Percentiles rank a stretch among this genome's conserved stretches.
Evolutionary conservation across 2,329 filamentous ascomycete species (phyloP).

Genomic region (Penicillium sp.): DNA sequence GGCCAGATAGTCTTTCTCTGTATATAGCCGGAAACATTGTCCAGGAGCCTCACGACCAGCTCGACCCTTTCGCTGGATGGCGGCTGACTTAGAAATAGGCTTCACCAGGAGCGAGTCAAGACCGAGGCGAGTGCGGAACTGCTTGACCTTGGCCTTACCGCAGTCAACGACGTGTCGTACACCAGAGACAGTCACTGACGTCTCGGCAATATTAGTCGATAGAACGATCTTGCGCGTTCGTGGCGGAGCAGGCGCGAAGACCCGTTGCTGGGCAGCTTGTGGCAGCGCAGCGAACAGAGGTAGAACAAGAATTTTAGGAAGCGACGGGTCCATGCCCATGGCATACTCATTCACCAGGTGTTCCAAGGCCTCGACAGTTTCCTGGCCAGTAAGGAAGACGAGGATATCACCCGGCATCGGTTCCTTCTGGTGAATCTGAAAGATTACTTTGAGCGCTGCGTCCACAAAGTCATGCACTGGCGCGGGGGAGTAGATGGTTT

Average conservation of each 20-base stretch:
- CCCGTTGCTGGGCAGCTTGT: conserved; percentile 78
- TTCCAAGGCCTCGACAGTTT: conserved; percentile 82
- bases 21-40: conserved; percentile 87
- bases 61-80: conserved; percentile 85
- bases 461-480: conserved; percentile 81
- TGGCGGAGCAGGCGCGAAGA: conserved; percentile 72
- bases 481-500: conserved; percentile 68
- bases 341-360: conserved; percentile 78
- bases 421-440: conserved; percentile 82
- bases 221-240: conserved; percentile 85
- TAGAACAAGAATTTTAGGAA: conserved; percentile 67
- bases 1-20: conserved; percentile 67
- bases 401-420: conserved; percentile 92
- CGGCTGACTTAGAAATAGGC: conserved; percentile 88
- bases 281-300: conserved; percentile 89
- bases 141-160: conserved; percentile 91
- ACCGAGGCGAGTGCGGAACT: conserved; percentile 78
- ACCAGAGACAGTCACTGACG: conserved; percentile 91
- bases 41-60: conserved; percentile 89
- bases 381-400: conserved; percentile 88
- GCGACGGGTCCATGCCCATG: conserved; percentile 65
- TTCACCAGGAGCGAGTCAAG: conserved; percentile 89
- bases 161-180: conserved; percentile 89
- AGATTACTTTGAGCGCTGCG: conserved; percentile 73
- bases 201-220: conserved; percentile 97